A percentile compares a stretch with the other conserved stretches of the same genome.
phyloP scores from a whole-genome alignment of 257 asterid species.

The Haberlea rhodopensis region DNA sequence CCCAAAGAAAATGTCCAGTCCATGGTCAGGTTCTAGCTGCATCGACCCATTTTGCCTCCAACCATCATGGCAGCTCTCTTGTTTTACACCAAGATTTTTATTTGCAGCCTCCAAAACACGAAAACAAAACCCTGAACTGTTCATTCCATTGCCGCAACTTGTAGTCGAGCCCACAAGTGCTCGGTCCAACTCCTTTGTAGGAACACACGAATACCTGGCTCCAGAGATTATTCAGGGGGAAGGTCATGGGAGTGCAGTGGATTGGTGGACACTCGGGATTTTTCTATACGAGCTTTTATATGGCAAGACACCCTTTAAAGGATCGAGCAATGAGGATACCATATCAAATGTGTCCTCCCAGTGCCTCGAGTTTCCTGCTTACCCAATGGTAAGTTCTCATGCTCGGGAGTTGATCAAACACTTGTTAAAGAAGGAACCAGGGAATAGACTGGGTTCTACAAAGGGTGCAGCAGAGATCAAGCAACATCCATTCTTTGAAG shows the following conservation, averaged over 20 bases:
- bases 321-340: conserved; percentile 63
- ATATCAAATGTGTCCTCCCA: conserved; percentile 62
- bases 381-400: conserved; percentile 49
- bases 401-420: conserved; percentile 66
- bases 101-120: conserved; percentile 58
- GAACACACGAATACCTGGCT: conserved; percentile 89
- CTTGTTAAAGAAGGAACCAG: conserved; percentile 69
- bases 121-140: conserved; percentile 54
- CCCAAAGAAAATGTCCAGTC: conserved; percentile 47
- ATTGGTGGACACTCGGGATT: conserved; percentile 93
- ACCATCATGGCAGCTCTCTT: conserved; percentile 72
- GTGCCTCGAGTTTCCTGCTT: conserved; percentile 62
- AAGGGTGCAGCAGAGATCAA: conserved; percentile 84
- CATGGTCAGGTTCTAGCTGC: conserved; percentile 61
- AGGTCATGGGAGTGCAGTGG: conserved; percentile 90
- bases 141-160: conserved; percentile 70
- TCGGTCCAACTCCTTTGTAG: conserved; percentile 85
- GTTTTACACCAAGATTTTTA: conserved; percentile 64
- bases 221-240: conserved; percentile 88
- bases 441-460: conserved; percentile 57
- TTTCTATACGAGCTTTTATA: conserved; percentile 72
- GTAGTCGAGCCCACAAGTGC: conserved; percentile 76
- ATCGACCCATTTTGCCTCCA: conserved; percentile 81
- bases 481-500: conserved; percentile 73
- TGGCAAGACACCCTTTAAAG: conserved; percentile 78